phyloP scores from a whole-genome alignment of 441 rosid species.

The Syzygium malaccense region DNA sequence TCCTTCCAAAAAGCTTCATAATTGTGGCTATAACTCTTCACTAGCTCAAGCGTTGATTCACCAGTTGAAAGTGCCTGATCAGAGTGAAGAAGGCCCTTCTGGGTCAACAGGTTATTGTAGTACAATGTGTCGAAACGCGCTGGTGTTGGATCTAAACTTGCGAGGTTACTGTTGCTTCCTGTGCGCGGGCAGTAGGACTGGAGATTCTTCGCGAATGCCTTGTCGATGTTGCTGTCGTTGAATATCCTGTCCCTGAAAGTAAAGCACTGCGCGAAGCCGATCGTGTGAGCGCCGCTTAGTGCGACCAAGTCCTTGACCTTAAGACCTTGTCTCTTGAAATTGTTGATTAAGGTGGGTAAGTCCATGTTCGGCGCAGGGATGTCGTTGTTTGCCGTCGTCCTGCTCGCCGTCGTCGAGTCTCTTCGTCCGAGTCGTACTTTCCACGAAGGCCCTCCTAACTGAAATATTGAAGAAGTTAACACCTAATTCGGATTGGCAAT shows the following conservation, averaged over 20 bases:
- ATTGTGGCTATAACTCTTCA: background rate
- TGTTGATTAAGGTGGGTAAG: background rate
- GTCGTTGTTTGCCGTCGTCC: background rate
- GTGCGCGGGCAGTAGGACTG: constrained; percentile 1
- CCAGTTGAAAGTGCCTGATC: constrained; percentile 23
- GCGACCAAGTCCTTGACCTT: constrained; percentile 19
- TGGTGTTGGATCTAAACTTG: constrained; percentile 5
- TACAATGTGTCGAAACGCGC: constrained; percentile 10
- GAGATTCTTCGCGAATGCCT: constrained; percentile 5
- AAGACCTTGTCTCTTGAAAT: constrained; percentile 17
- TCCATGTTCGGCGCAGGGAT: background rate
- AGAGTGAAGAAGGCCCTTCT: constrained; percentile 23
- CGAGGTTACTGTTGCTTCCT: constrained; percentile 2
- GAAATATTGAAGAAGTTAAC: background rate
- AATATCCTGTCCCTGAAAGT: constrained; percentile 11
- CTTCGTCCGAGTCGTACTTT: background rate
- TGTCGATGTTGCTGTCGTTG: constrained; percentile 19
- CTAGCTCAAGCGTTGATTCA: constrained; percentile 5
- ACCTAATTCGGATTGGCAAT: background rate
- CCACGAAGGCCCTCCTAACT: background rate
- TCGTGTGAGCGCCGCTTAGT: constrained; percentile 26
- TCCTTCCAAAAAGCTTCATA: constrained; percentile 8
- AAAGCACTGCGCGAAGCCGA: constrained; percentile 21
- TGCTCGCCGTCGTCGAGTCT: background rate
- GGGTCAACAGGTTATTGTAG: constrained; percentile 15